A percentile compares a stretch with the other conserved stretches of the same genome.
phyloP scores from a whole-genome alignment of 495 filamentous ascomycete species.

The Terfezia boudieri region DNA sequence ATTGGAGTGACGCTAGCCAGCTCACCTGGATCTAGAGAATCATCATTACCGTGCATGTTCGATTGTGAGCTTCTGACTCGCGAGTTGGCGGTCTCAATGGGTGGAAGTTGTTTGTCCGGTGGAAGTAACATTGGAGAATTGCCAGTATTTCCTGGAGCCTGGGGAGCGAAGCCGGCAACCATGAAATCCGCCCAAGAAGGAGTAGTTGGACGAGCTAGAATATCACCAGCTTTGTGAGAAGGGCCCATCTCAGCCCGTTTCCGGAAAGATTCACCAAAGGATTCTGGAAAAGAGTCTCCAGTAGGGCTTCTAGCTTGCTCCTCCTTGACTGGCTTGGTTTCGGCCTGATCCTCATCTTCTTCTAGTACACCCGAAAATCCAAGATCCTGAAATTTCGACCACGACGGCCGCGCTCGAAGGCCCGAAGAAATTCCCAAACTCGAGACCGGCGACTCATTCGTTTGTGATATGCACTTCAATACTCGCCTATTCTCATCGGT shows the following conservation, averaged over 20 bases:
- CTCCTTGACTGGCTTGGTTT: neutral
- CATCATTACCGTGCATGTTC: constrained; percentile 42
- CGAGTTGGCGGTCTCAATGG: constrained; percentile 39
- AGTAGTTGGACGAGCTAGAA: constrained; percentile 67
- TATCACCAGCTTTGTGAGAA: constrained; percentile 18
- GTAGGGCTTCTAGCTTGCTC: neutral
- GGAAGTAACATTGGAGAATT: constrained; percentile 51
- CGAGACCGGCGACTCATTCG: constrained; percentile 57
- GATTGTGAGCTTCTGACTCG: constrained; percentile 75
- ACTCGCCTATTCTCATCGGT: constrained; percentile 89
- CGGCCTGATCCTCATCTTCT: constrained; percentile 35
- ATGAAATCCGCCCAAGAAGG: constrained; percentile 97
- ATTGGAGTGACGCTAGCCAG: constrained; percentile 72
- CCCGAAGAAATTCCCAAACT: constrained; percentile 45
- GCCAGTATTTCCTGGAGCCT: constrained; percentile 28
- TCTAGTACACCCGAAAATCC: constrained; percentile 66
- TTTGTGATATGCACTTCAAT: constrained; percentile 63
- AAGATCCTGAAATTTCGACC: constrained; percentile 91
- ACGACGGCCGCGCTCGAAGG: constrained; percentile 56
- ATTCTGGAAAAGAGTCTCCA: neutral
- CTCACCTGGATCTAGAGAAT: constrained; percentile 71
- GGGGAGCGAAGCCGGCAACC: constrained; percentile 72
- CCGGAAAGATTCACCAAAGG: neutral
- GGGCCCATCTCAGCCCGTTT: neutral
- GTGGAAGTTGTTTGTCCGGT: constrained; percentile 75